phyloP scores from a whole-genome alignment of 495 filamentous ascomycete species.

The Tuber umbilicatum region DNA sequence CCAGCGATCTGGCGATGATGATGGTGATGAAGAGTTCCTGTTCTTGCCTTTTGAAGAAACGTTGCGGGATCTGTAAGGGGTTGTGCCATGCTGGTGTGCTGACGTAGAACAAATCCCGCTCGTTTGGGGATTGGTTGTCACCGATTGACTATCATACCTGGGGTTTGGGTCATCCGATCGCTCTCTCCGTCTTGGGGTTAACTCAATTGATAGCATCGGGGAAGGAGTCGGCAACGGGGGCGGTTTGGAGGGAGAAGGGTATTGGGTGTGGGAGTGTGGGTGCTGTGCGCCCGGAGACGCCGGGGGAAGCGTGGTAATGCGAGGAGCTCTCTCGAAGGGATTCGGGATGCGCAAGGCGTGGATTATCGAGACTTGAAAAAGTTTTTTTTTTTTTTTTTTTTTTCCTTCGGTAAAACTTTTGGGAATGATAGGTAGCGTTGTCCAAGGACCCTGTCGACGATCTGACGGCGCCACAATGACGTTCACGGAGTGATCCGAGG shows the following conservation, averaged over 20 bases:
- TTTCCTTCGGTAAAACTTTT: neutral
- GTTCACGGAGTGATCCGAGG: neutral
- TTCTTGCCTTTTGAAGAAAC: neutral
- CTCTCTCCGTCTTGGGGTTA: neutral
- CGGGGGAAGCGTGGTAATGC: neutral
- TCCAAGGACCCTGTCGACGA: neutral
- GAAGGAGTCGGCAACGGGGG: neutral
- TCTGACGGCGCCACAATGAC: slow-evolving; percentile 2
- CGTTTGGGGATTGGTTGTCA: neutral
- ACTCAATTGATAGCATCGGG: neutral
- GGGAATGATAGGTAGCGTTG: neutral
- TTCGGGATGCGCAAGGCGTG: neutral
- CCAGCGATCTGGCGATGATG: neutral
- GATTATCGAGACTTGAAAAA: neutral
- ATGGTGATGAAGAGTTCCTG: neutral
- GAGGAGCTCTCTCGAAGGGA: neutral
- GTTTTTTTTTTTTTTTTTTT: too few species aligned
- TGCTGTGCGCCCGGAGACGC: neutral
- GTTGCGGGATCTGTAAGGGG: neutral
- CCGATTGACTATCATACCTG: neutral
- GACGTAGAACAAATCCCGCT: neutral
- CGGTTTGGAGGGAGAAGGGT: neutral
- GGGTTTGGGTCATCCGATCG: neutral
- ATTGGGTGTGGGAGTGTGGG: neutral
- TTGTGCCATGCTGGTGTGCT: neutral